Conservation (phyloP, 805 yeast genomes). For the Metschnikowia cubensis region DNA sequence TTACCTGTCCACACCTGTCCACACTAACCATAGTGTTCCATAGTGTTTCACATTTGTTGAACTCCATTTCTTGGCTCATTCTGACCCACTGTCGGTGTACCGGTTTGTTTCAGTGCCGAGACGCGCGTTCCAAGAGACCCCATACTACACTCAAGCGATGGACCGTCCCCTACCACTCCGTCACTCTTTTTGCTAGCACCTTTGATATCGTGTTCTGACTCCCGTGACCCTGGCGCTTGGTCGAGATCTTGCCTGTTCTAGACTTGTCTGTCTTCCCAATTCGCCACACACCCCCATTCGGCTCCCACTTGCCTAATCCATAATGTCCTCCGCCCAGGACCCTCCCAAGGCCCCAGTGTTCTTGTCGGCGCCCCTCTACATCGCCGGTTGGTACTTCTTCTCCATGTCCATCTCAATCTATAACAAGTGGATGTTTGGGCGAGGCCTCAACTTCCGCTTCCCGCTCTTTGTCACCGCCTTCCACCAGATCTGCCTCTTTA, state of each 20-base stretch:
- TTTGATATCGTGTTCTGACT: not conserved
- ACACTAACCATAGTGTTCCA: no score
- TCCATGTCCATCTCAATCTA: slow-evolving; percentile 71
- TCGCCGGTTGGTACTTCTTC: slow-evolving; percentile 65
- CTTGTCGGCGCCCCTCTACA: slow-evolving; percentile 24
- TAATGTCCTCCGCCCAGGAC: not conserved
- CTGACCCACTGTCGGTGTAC: not conserved
- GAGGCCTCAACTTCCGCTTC: slow-evolving; percentile 69
- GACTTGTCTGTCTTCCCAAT: no score
- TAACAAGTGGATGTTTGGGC: slow-evolving; percentile 97
- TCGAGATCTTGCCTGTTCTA: no score
- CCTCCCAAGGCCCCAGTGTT: not conserved
- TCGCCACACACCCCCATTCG: no score
- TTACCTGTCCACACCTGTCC: no score
- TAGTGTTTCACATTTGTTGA: no score
- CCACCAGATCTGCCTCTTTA: slow-evolving; percentile 72
- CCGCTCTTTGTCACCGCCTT: slow-evolving; percentile 82
- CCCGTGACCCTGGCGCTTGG: no score
- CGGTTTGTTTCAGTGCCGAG: not conserved
- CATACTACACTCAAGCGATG: not conserved
- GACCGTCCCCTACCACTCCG: not conserved
- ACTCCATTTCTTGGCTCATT: not conserved
- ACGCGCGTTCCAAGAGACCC: not conserved
- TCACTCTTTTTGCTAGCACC: no score
- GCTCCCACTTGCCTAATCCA: no score